A percentile compares a stretch with the other conserved stretches of the same genome.
These are phyloP conservation scores for Heterobasidion occidentale DNA, from an alignment of 1,284 basidiomycete species.

Conservation along the genomic window DNA sequence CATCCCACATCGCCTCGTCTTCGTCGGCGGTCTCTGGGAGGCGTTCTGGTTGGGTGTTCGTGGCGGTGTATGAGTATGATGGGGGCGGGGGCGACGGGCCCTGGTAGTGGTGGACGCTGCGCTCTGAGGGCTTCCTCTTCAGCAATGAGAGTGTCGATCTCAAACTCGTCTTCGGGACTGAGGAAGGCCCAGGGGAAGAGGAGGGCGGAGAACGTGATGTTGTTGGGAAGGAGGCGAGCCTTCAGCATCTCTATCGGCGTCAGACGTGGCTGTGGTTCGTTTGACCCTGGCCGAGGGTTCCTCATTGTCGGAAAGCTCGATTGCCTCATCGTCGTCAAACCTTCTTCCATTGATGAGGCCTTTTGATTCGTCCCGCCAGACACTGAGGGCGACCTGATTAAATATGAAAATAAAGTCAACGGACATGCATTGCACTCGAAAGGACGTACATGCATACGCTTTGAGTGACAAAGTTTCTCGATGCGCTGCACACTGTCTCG, in stretches of 20 bases:
- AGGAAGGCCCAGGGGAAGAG: constrained; percentile 22
- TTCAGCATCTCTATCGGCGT: constrained; percentile 5
- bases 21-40: constrained; percentile 31
- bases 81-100: neutral
- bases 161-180: constrained; percentile 24
- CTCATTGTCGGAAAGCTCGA: constrained; percentile 20
- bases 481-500: constrained; percentile 74
- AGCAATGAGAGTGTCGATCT: constrained; percentile 13
- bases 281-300: constrained; percentile 2
- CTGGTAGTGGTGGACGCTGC: neutral
- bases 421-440: neutral
- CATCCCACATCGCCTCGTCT: constrained; percentile 48
- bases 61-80: neutral
- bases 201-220: constrained; percentile 1
- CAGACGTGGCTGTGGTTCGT: constrained; percentile 1
- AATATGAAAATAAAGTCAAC: neutral
- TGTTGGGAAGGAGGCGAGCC: neutral
- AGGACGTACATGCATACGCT: constrained; percentile 70
- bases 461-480: constrained; percentile 80
- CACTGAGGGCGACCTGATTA: constrained; percentile 53
- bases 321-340: constrained; percentile 15
- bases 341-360: constrained; percentile 33
- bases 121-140: constrained; percentile 6
- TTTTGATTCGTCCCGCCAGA: constrained; percentile 69
- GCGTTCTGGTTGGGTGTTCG: neutral